Evolutionary conservation across 2,329 filamentous ascomycete species (phyloP).

Genomic region (Apiospora pterosperma): DNA sequence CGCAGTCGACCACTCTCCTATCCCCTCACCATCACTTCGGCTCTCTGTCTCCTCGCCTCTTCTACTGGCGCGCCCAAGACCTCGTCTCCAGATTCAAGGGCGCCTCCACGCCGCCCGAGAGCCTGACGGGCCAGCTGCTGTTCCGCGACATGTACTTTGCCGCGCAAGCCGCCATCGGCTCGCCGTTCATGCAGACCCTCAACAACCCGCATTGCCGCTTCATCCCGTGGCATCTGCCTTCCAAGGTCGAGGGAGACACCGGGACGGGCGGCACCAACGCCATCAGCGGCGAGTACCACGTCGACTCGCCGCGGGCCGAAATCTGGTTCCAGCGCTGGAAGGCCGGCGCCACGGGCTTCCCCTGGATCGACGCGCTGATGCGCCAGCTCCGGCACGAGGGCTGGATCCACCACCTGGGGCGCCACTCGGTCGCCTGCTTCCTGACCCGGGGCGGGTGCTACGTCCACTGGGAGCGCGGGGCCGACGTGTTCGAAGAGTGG

Average conservation of each 20-base stretch:
- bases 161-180: slow-evolving; percentile 66
- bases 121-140: slow-evolving; percentile 67
- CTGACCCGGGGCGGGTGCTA: slow-evolving; percentile 78
- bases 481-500: slow-evolving; percentile 74
- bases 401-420: slow-evolving; percentile 77
- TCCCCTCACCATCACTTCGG: slow-evolving; percentile 76
- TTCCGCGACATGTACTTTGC: slow-evolving; percentile 85
- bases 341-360: slow-evolving; percentile 68
- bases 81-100: slow-evolving; percentile 54
- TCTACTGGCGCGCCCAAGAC: slow-evolving; percentile 69
- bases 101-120: slow-evolving; percentile 62
- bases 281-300: slow-evolving; percentile 57
- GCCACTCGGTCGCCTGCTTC: slow-evolving; percentile 77
- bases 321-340: slow-evolving; percentile 67
- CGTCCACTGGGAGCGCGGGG: slow-evolving; percentile 74
- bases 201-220: slow-evolving; percentile 68
- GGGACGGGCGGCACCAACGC: slow-evolving; percentile 39
- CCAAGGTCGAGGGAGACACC: slow-evolving; percentile 43
- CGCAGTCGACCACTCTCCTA: slow-evolving; percentile 69
- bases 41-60: slow-evolving; percentile 63
- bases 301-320: slow-evolving; percentile 62
- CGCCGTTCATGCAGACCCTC: slow-evolving; percentile 59
- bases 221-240: slow-evolving; percentile 74
- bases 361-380: slow-evolving; percentile 80
- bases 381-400: slow-evolving; percentile 67